Conservation (phyloP, 2,329 filamentous ascomycete genomes). For the Xylariaceae sp. region DNA sequence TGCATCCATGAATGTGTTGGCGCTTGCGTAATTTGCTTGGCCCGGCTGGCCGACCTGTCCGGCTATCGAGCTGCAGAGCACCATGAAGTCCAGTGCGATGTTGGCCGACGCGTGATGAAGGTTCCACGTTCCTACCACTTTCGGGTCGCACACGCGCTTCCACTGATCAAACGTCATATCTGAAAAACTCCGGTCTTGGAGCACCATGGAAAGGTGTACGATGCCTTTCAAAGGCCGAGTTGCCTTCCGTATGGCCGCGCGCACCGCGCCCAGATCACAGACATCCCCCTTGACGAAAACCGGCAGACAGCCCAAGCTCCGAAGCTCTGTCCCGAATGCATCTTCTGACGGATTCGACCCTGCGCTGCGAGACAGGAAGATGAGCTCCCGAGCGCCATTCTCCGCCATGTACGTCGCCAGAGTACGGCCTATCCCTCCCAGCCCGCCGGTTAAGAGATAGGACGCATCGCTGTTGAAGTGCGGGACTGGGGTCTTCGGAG, state of each 20-base stretch:
- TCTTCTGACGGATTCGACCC: conserved; percentile 1
- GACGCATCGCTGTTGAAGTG: conserved; percentile 2
- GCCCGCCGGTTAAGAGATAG: conserved; percentile 11
- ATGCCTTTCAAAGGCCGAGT: conserved; percentile 4
- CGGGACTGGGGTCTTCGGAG: neutral
- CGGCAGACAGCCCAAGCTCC: conserved; percentile 4
- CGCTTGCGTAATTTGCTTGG: conserved; percentile 7
- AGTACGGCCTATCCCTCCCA: conserved; percentile 7
- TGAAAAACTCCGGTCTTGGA: conserved; percentile 2
- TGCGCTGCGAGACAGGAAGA: conserved; percentile 6
- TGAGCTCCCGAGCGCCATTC: conserved; percentile 3
- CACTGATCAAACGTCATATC: conserved; percentile 6
- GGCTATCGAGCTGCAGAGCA: conserved; percentile 7
- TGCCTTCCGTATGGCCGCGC: neutral
- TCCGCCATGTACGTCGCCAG: conserved; percentile 9
- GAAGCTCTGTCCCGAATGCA: neutral
- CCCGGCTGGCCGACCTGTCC: conserved; percentile 3
- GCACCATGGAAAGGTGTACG: conserved; percentile 8
- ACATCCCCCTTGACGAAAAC: conserved; percentile 6
- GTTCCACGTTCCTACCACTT: conserved; percentile 8
- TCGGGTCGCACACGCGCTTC: conserved; percentile 2
- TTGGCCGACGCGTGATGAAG: conserved; percentile 2
- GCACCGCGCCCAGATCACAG: neutral
- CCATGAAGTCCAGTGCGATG: conserved; percentile 6
- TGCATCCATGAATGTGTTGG: conserved; percentile 9